Percentiles rank a stretch among this genome's conserved stretches.
phyloP scores from a whole-genome alignment of 31 red algal species.

The Odonthalia washingtoniensis region DNA sequence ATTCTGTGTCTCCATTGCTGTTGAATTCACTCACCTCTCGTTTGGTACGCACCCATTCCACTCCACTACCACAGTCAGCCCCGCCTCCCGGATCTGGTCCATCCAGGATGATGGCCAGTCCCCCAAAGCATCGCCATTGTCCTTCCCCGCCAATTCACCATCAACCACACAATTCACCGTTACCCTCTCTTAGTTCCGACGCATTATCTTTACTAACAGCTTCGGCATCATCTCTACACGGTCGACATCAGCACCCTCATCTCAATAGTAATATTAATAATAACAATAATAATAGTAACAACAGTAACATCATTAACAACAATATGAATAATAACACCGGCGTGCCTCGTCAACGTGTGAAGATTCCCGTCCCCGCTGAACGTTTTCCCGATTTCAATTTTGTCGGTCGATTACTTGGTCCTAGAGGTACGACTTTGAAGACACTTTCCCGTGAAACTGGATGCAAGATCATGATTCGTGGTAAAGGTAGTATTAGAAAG shows the following conservation, averaged over 20 bases:
- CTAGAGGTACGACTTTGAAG: constrained; percentile 83
- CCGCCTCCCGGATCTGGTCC: too few species aligned
- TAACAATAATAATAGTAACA: too few species aligned
- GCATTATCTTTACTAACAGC: too few species aligned
- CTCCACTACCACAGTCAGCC: too few species aligned
- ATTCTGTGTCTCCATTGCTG: neutral
- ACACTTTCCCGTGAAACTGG: constrained; percentile 79
- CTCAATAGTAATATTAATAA: too few species aligned
- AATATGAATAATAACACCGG: neutral
- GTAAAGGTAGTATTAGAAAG: constrained; percentile 78
- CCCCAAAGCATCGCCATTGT: too few species aligned
- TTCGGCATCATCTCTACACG: too few species aligned
- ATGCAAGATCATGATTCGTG: constrained; percentile 95
- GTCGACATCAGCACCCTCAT: too few species aligned
- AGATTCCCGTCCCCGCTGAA: constrained; percentile 83
- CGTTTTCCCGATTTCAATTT: constrained; percentile 83
- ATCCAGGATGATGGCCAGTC: too few species aligned
- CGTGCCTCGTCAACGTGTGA: constrained; percentile 57
- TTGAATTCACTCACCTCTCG: neutral
- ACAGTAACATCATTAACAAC: neutral
- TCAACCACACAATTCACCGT: too few species aligned
- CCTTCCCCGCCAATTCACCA: too few species aligned
- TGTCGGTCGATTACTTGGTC: constrained; percentile 80
- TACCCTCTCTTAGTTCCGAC: too few species aligned
- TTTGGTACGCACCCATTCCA: constrained; percentile 3